Evolutionary conservation across 106 monocot species (phyloP).

Genomic region (Dactylorhiza incarnata): DNA sequence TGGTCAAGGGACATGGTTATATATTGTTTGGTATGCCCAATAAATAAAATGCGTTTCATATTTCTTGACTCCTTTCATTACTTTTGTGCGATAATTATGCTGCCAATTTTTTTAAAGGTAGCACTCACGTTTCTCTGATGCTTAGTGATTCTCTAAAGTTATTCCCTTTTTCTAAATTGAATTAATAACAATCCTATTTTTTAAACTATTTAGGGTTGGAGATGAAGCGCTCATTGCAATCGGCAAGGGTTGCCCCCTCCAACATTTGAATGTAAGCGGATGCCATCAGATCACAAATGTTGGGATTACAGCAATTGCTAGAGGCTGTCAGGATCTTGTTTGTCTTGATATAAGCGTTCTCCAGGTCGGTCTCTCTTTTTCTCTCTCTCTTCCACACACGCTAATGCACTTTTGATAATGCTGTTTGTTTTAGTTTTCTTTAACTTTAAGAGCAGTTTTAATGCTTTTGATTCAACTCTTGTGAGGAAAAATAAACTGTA

Average conservation of each 20-base stretch:
- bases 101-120: not conserved
- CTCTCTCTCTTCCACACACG: slow-evolving; percentile 10
- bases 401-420: too few species aligned
- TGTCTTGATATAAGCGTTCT: slow-evolving; percentile 80
- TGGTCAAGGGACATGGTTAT: not conserved
- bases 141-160: not conserved
- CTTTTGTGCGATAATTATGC: not conserved
- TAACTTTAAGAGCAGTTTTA: too few species aligned
- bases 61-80: not conserved
- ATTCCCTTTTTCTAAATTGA: not conserved
- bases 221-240: slow-evolving; percentile 25
- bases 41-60: not conserved
- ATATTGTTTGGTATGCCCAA: not conserved
- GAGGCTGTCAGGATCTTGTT: slow-evolving; percentile 69
- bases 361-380: slow-evolving; percentile 43
- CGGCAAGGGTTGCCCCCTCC: slow-evolving; percentile 43
- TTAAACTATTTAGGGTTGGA: slow-evolving; percentile 20
- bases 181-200: not conserved
- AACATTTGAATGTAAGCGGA: slow-evolving; percentile 70
- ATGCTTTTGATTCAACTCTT: too few species aligned
- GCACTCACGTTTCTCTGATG: not conserved
- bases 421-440: too few species aligned
- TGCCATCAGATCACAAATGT: slow-evolving; percentile 65
- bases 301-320: slow-evolving; percentile 77
- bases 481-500: too few species aligned